Evolutionary conservation across 2,329 filamentous ascomycete species (phyloP).

Genomic region (Geoglossum cookeanum): DNA sequence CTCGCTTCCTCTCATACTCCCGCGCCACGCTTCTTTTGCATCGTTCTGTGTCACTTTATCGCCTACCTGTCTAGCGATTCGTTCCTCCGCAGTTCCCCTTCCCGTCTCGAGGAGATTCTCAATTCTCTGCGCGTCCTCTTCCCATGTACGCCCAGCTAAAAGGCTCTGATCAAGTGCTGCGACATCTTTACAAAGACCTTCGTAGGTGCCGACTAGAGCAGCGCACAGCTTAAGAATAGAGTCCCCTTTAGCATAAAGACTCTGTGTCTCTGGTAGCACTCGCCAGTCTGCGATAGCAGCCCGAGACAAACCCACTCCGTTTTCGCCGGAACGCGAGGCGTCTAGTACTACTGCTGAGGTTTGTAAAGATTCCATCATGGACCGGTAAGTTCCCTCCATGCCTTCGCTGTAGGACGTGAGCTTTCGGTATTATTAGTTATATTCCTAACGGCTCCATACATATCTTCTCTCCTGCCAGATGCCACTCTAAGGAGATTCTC

Average conservation of each 20-base stretch:
- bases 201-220: not conserved
- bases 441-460: not conserved
- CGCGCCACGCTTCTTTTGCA: not conserved
- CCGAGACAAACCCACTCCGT: not conserved
- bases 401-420: not conserved
- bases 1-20: not conserved
- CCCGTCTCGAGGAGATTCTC: conserved; percentile 1
- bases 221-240: not conserved
- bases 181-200: not conserved
- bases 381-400: not conserved
- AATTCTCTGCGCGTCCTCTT: not conserved
- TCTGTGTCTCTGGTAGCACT: not conserved
- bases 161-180: not conserved
- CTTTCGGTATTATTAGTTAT: not conserved
- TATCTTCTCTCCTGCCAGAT: not conserved
- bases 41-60: not conserved
- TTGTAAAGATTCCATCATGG: not conserved
- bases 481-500: not conserved
- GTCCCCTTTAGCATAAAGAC: not conserved
- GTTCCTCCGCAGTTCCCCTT: not conserved
- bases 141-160: not conserved
- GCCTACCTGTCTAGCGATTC: not conserved
- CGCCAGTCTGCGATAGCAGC: not conserved
- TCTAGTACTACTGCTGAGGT: not conserved
- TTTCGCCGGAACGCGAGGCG: not conserved